These are phyloP conservation scores for Microstegium vimineum DNA, from an alignment of 176 grass and related monocot genomes.

Conservation along the genomic window DNA sequence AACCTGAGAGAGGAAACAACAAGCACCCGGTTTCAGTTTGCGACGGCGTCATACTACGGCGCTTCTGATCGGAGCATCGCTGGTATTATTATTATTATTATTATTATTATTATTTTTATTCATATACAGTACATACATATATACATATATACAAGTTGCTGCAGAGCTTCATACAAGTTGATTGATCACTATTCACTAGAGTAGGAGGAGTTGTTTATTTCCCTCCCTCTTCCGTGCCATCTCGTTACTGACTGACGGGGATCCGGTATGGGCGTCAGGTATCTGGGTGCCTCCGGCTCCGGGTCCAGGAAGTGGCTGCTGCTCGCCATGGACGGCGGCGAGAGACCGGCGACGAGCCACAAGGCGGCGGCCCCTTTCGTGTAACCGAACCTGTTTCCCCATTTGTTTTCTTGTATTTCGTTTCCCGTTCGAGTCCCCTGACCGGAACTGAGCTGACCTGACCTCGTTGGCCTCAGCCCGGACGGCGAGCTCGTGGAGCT, in stretches of 20 bases:
- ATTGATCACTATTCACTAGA: background rate
- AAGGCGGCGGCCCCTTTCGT: background rate
- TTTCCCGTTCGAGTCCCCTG: background rate
- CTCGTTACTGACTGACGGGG: background rate
- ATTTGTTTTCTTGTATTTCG: background rate
- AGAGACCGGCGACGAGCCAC: background rate
- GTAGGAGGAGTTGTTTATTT: background rate
- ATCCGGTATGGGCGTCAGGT: background rate
- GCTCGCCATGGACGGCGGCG: slow-evolving; percentile 21
- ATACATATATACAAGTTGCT: too few species aligned
- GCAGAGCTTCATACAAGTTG: too few species aligned
- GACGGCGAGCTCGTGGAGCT: slow-evolving; percentile 75
- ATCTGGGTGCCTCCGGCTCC: background rate
- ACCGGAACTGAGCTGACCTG: too few species aligned
- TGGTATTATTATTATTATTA: too few species aligned
- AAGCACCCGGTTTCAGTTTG: background rate
- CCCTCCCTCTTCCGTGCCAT: background rate
- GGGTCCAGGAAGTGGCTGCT: slow-evolving; percentile 1
- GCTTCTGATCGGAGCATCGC: background rate
- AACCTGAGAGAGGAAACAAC: too few species aligned
- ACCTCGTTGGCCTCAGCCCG: slow-evolving; percentile 33
- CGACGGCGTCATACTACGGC: background rate
- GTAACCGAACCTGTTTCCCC: slow-evolving; percentile 22
- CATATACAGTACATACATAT: too few species aligned
- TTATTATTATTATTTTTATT: too few species aligned